Evolutionary conservation across 2,329 filamentous ascomycete species (phyloP), one percentile per base, ranked within the genome.

Genomic region (Colletotrichum horii): DNA sequence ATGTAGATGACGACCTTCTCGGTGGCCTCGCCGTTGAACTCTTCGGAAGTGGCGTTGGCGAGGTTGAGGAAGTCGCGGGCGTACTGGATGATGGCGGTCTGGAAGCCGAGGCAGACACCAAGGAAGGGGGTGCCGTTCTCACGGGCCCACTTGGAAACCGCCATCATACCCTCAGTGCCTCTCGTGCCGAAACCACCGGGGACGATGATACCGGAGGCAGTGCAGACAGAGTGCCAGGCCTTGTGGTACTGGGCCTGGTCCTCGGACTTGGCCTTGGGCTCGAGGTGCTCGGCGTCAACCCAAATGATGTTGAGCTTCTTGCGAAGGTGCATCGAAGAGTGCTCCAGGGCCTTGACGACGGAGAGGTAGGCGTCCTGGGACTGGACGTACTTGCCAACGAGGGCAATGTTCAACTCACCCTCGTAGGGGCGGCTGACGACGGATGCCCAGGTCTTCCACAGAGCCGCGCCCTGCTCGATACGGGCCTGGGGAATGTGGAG

Each of bases 301-400:
- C 93, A 97, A 69, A 94, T 89, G 52, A 98, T 88, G 77, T 96
- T 92, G 56, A 98, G 89, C 83, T 95, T 96, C 79, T 93, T 91
- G 67, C 90, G 89, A 84, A 96, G 97, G 76, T 91, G 92, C 96
- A 98, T 98, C 7, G 96, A 93, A 2, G 94, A 92, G 85, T 98
- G 96, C 85, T 98, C 96, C 4, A 98, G 89, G 0, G 96, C 92
- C 86, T 98, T 98, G 83, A 92, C 90, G 58, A 98, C 93, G 60
- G 92, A 94, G 64, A 98, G 90, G 82, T 98, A 98, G 6, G 95
- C 94, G 83, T 98, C 96, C 70, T 96, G 93, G 6, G 96, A 91
- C 69, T 92, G 91, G 26, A 93, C 93, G 84, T 99, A 99, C 86
- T 98, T 98, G 79, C 97, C 97, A 14, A 98, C 96, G 15, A 99